Evolutionary conservation across 108 stramenopile genomes (phyloP), one percentile per base, ranked within the genome.

Genomic region (Tribonema minus): DNA sequence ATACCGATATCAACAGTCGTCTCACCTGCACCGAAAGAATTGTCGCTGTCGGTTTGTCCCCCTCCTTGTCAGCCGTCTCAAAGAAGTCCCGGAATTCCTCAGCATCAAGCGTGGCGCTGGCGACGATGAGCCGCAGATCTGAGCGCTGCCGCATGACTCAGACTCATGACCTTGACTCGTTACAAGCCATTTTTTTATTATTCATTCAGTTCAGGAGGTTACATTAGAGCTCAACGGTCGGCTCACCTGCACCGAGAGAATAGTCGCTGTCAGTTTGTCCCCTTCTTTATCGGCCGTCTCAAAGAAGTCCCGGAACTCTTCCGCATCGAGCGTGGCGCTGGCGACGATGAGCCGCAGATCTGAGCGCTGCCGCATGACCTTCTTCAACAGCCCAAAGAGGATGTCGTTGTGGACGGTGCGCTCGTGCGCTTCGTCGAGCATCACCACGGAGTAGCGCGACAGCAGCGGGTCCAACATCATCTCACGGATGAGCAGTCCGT

Each of bases 391-490:
- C 9, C 97, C 97, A 74, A 96, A 74, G 34, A 98, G 77, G 46
- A 92, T 87, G 71, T 98, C 97, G 3, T 90, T 91, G 84, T 95
- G 90, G 12, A 94, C 33, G 37, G 85, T 92, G 37, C 95, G 76
- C 84, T 98, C 95, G 70, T 98, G 97, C 3, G 95, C 97, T 71
- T 98, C 97, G 72, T 98, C 97, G 30, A 96, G 88, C 67, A 98
- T 92, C 0, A 96, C 79, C 3, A 95, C 92, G n/a, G 91, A 92
- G 63, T 95, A 98, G 9, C 86, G 83, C n/a, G 86, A 87, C 31
- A 98, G 84, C 41, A 95, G 83, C 1, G 97, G 97, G 86, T 98
- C 94, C 33, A 82, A 64, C 61, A 95, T 70, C 36, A 91, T 91
- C 68, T 96, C 95, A 25, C 95, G 74, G 62, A 98, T 64, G 5